These are phyloP conservation scores for Sungouiozyma intestinalis DNA, from an alignment of 805 yeast genomes.

Conservation along the genomic window DNA sequence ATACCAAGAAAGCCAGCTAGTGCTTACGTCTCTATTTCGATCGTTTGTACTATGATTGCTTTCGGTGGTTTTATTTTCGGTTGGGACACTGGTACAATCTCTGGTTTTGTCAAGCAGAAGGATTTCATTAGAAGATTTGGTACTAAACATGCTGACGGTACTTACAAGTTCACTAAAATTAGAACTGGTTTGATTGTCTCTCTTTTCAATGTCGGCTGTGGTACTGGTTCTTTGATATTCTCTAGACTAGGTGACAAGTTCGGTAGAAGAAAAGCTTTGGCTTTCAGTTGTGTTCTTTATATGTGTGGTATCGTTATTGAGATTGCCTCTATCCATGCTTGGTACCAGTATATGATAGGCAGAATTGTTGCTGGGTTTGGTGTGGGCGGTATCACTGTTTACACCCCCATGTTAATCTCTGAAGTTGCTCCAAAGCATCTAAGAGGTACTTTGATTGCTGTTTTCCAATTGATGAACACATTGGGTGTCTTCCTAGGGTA, in stretches of 20 bases:
- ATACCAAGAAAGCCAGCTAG: constrained; percentile 9
- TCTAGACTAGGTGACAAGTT: constrained; percentile 49
- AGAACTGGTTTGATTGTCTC: constrained; percentile 50
- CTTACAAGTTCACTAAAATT: constrained; percentile 37
- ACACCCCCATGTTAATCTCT: constrained; percentile 60
- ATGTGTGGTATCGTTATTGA: constrained; percentile 60
- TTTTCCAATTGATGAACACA: constrained; percentile 60
- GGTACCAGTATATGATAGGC: constrained; percentile 68
- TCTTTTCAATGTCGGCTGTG: constrained; percentile 67
- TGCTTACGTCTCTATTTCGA: constrained; percentile 18
- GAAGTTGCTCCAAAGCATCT: constrained; percentile 30
- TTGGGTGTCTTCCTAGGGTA: constrained; percentile 67
- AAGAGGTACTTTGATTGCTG: constrained; percentile 48
- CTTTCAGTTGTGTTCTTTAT: constrained; percentile 51
- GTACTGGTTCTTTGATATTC: constrained; percentile 56
- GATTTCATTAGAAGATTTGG: constrained; percentile 55
- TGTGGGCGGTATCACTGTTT: constrained; percentile 68
- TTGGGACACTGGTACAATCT: constrained; percentile 75
- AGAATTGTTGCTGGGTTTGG: constrained; percentile 63
- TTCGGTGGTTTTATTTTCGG: constrained; percentile 56
- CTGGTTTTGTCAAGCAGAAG: constrained; percentile 52
- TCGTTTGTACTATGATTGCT: constrained; percentile 39
- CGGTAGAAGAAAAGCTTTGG: constrained; percentile 58
- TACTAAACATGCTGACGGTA: constrained; percentile 19
- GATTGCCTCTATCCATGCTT: constrained; percentile 41